These are phyloP conservation scores for Sphagnum fallax DNA, from an alignment of 228 moss, liverwort and hornwort species.

Conservation along the genomic window DNA sequence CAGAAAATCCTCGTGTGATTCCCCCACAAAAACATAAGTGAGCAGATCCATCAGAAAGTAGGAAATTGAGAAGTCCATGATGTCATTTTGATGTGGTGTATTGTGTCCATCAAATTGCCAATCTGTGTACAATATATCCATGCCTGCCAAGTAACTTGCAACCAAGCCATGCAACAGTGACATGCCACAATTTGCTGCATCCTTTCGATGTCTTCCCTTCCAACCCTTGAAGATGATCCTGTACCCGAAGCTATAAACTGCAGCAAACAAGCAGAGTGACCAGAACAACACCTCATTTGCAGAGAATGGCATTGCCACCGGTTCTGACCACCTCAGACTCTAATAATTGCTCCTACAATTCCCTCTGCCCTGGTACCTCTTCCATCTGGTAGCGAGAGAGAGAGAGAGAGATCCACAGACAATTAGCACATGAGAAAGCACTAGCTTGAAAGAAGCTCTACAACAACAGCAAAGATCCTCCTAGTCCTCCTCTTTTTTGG, in stretches of 20 bases:
- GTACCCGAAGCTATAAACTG: slow-evolving; percentile 22
- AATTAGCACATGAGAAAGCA: too few relatives aligned
- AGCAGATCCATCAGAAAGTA: slow-evolving; percentile 41
- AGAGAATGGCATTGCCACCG: too few relatives aligned
- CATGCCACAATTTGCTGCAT: slow-evolving; percentile 53
- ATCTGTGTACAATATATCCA: slow-evolving; percentile 12
- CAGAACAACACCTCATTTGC: too few relatives aligned
- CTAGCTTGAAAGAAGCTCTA: too few relatives aligned
- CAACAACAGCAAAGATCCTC: too few relatives aligned
- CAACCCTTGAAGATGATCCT: slow-evolving; percentile 23
- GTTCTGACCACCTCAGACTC: too few relatives aligned
- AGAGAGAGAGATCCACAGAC: too few relatives aligned
- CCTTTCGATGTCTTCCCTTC: slow-evolving; percentile 35
- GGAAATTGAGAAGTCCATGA: slow-evolving; percentile 58
- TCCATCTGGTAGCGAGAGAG: too few relatives aligned
- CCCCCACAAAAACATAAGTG: slow-evolving; percentile 32
- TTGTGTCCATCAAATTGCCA: slow-evolving; percentile 36
- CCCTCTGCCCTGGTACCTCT: too few relatives aligned
- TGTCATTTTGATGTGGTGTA: slow-evolving; percentile 17
- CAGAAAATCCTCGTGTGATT: slow-evolving; percentile 36
- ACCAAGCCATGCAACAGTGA: slow-evolving; percentile 37
- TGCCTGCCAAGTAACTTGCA: slow-evolving; percentile 18
- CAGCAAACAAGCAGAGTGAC: slow-evolving; percentile 18
- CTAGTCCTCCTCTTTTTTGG: too few relatives aligned
- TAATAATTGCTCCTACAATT: too few relatives aligned